These are phyloP conservation scores for Cyberlindnera suaveolens DNA, from an alignment of 805 yeast genomes.

Conservation along the genomic window DNA sequence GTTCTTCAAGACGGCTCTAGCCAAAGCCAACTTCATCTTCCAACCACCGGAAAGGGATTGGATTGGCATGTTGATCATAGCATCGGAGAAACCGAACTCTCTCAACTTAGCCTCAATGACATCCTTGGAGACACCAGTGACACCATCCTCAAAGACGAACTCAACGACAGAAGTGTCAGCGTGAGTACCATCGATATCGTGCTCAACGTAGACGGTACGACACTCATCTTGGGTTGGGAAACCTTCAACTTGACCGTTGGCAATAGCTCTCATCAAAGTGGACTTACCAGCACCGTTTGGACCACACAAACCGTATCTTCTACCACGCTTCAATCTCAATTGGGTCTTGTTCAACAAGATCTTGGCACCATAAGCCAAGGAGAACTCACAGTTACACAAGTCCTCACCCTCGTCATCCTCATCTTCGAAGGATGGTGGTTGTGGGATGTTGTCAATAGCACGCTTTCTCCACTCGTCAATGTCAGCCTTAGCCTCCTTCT, in stretches of 20 bases:
- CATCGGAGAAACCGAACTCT: constrained; percentile 92
- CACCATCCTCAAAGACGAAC: constrained; percentile 82
- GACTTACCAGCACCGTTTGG: constrained; percentile 99
- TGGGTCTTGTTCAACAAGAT: constrained; percentile 99
- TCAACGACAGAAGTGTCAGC: constrained; percentile 93
- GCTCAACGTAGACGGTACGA: constrained; percentile 99
- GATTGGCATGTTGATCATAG: constrained; percentile 91
- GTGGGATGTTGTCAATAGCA: constrained; percentile 97
- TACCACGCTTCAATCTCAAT: constrained; percentile 96
- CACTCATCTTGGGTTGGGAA: constrained; percentile 99
- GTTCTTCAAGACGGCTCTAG: constrained; percentile 98
- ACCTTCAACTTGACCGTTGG: constrained; percentile 98
- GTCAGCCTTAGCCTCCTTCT: constrained; percentile 80
- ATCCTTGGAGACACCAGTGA: constrained; percentile 53
- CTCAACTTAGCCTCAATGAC: constrained; percentile 66
- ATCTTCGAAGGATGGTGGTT: constrained; percentile 92
- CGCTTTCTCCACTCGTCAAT: constrained; percentile 93
- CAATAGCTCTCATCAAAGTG: constrained; percentile 95
- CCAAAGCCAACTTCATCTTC: constrained; percentile 99
- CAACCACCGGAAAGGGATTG: constrained; percentile 99
- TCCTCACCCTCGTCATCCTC: constrained; percentile 99
- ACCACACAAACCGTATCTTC: constrained; percentile 99
- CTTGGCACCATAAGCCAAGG: constrained; percentile 99
- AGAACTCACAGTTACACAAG: constrained; percentile 99
- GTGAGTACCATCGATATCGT: constrained; percentile 97